A percentile compares a stretch with the other conserved stretches of the same genome.
These are phyloP conservation scores for Coemansia sp. DNA, from an alignment of 192 early-diverging fungal genomes.

Conservation along the genomic window DNA sequence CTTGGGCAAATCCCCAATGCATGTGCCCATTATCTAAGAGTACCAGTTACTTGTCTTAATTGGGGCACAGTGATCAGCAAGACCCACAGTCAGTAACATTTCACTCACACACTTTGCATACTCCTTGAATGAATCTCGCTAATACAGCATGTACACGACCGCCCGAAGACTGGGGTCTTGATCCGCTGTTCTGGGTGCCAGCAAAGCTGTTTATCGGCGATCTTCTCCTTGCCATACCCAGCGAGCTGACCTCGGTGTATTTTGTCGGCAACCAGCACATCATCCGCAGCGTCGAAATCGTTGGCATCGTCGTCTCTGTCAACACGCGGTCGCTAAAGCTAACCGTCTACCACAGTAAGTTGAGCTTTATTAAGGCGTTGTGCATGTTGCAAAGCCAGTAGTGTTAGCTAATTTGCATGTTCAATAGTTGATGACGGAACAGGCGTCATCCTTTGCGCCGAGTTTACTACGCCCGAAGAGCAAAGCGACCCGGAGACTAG, in stretches of 20 bases:
- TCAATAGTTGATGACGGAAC: constrained; percentile 49
- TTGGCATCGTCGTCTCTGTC: constrained; percentile 42
- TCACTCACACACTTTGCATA: not conserved
- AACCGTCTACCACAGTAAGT: constrained; percentile 28
- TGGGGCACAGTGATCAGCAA: not conserved
- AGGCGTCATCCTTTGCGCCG: constrained; percentile 38
- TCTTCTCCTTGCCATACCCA: constrained; percentile 19
- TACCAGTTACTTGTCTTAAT: not conserved
- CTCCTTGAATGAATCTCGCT: constrained; percentile 17
- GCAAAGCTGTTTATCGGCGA: constrained; percentile 51
- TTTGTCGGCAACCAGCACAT: constrained; percentile 38
- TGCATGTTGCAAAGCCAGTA: not conserved
- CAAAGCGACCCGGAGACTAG: constrained; percentile 7
- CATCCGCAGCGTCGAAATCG: constrained; percentile 34
- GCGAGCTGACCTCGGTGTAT: constrained; percentile 24
- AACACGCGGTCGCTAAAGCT: constrained; percentile 23
- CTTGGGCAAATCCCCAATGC: not conserved
- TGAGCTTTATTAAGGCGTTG: not conserved
- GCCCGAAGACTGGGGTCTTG: constrained; percentile 36
- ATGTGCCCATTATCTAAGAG: not conserved
- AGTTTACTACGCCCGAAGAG: constrained; percentile 31
- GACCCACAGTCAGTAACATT: not conserved
- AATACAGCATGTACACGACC: constrained; percentile 17
- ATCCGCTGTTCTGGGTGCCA: constrained; percentile 46
- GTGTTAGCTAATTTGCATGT: not conserved